Percentiles rank a stretch among this genome's conserved stretches.
Conservation (phyloP, 73 alveolate species). For the Paramecium primaurelia region DNA sequence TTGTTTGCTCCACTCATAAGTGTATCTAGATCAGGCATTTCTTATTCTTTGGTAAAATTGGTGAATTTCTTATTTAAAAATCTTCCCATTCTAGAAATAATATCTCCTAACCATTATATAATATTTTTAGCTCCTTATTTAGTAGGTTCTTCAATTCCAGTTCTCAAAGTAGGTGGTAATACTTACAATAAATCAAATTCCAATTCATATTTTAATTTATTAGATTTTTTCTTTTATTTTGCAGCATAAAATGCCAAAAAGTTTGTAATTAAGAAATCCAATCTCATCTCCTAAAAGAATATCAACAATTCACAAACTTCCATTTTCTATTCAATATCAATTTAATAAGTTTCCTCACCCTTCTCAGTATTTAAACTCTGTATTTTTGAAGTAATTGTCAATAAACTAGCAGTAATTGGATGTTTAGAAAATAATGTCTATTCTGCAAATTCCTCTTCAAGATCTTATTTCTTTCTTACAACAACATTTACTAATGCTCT, state of each 20-base stretch:
- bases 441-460: conserved; percentile 54
- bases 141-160: conserved; percentile 41
- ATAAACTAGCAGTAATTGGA: conserved; percentile 42
- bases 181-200: conserved; percentile 49
- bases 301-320: conserved; percentile 57
- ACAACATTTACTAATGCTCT: conserved; percentile 40
- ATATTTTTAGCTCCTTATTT: background rate
- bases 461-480: background rate
- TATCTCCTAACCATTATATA: background rate
- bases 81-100: background rate
- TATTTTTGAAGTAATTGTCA: conserved; percentile 12
- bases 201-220: conserved; percentile 23
- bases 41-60: conserved; percentile 25
- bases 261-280: conserved; percentile 52
- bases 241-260: conserved; percentile 34
- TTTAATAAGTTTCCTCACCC: background rate
- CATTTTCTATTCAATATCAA: conserved; percentile 36
- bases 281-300: conserved; percentile 47
- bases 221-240: background rate
- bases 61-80: conserved; percentile 21
- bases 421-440: conserved; percentile 50
- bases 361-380: conserved; percentile 7
- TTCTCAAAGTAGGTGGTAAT: conserved; percentile 28
- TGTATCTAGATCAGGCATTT: conserved; percentile 52
- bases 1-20: conserved; percentile 46